Evolutionary conservation across 106 monocot genomes (phyloP).

Genomic region (Dendrobium chrysotoxum): DNA sequence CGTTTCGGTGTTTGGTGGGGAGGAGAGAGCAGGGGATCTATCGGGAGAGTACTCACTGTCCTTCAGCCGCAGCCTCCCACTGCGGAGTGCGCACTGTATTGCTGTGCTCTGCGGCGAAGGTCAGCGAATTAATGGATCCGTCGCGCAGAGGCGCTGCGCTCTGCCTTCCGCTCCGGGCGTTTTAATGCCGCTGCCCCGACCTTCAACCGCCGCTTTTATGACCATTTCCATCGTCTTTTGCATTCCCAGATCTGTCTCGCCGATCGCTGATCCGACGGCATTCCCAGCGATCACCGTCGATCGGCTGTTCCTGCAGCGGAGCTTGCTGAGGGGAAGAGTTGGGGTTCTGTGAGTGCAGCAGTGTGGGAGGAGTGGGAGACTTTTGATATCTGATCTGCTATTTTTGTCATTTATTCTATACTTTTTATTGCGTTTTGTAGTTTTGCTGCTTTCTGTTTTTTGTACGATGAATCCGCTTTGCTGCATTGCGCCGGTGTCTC

Average conservation of each 20-base stretch:
- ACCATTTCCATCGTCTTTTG: neutral
- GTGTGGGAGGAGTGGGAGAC: neutral
- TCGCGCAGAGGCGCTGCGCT: neutral
- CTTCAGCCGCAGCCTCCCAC: conserved; percentile 7
- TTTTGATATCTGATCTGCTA: neutral
- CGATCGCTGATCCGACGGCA: neutral
- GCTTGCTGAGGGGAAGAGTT: neutral
- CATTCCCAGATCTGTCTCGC: neutral
- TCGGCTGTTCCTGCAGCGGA: neutral
- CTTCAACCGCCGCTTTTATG: neutral
- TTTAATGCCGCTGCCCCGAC: neutral
- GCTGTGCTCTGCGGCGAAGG: conserved; percentile 12
- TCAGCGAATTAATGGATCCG: conserved; percentile 45
- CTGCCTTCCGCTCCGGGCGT: neutral
- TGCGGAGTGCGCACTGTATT: neutral
- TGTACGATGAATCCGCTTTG: conserved; percentile 63
- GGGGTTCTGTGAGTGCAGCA: neutral
- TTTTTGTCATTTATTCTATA: neutral
- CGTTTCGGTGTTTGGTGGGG: neutral
- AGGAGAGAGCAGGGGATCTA: neutral
- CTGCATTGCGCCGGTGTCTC: conserved; percentile 76
- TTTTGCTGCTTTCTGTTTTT: too few species aligned
- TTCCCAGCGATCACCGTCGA: conserved; percentile 2
- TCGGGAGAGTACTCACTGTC: neutral
- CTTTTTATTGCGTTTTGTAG: too few species aligned